A percentile compares a stretch with the other conserved stretches of the same genome.
These are phyloP conservation scores for Pleomassaria siparia DNA, from an alignment of 2,329 filamentous ascomycete genomes.

Conservation along the genomic window DNA sequence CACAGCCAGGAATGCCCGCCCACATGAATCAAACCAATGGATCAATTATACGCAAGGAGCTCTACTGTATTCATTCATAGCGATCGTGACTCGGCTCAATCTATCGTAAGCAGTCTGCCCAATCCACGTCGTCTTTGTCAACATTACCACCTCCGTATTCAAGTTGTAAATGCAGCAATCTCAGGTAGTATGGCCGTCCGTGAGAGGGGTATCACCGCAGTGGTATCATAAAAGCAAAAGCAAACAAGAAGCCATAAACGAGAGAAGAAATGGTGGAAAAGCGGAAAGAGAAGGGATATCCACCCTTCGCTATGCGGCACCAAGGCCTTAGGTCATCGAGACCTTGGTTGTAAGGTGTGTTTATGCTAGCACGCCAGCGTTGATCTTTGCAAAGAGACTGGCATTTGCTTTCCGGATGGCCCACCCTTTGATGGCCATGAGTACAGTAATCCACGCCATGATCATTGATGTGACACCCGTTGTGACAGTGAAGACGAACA, in stretches of 20 bases:
- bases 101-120: neutral
- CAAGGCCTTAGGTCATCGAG: neutral
- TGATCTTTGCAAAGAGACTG: slow-evolving; percentile 24
- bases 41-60: neutral
- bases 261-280: slow-evolving; percentile 17
- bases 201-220: slow-evolving; percentile 36
- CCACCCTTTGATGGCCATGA: slow-evolving; percentile 87
- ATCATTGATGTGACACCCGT: slow-evolving; percentile 81
- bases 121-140: neutral
- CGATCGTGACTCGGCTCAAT: neutral
- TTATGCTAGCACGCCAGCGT: slow-evolving; percentile 32
- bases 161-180: slow-evolving; percentile 24
- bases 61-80: neutral
- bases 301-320: neutral
- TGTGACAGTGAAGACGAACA: slow-evolving; percentile 89
- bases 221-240: slow-evolving; percentile 30
- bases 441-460: slow-evolving; percentile 80
- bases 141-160: neutral
- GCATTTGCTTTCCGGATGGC: slow-evolving; percentile 52
- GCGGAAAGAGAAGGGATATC: slow-evolving; percentile 4
- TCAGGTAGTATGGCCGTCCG: slow-evolving; percentile 21
- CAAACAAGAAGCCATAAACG: no score
- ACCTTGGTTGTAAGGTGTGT: neutral
- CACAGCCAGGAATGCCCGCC: neutral
- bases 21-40: neutral